Base-by-base conservation (phyloP, 179 eudicot genomes). In the Beta macrorhiza region DNA sequence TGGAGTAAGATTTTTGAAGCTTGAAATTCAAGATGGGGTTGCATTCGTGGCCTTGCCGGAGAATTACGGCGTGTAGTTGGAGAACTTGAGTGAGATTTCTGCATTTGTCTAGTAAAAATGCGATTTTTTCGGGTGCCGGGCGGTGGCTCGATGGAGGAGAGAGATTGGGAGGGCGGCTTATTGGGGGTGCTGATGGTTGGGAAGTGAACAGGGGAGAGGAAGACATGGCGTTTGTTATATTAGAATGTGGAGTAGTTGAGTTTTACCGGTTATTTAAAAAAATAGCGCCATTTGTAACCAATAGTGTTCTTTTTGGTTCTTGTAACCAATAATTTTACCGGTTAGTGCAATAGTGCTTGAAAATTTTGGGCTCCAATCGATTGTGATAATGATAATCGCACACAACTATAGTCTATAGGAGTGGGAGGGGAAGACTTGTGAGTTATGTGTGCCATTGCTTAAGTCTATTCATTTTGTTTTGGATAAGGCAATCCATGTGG, bases 1-100 rank as follows among this genome's bases (percentile, higher is more conserved):
- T 79, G 74, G 92, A 83, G 79, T 91, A 92, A 0, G 91, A 82
- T 47, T 88, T 90, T 68, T 90, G 97, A 79, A 92, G 92, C 88
- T 91, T 92, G 84, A 92, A 90, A 74, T 83, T 90, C 65, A 92
- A 72, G 68, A 85, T 77, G 37, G 90, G 85, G 81, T 90, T 85
- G 82, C 68, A 79, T 45, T 90, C 85, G 11, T 90, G 86, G 78
- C 87, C 89, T 25, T 84, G 90, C 17, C 94, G 90, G 74, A 92
- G 78, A 42, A 90, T 59, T 12, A 82, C 87, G 20, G 92, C 91
- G 72, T 92, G 97, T 83, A 91, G 79, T 88, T 91, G 97, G 75
- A 57, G 86, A 9, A 90, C 80, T 11, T 88, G 87, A 32, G 79
- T 17, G 77, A 83, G 76, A 51, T 78, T 78, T 79, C 78, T 88